Percentiles rank a stretch among this genome's conserved stretches.
Evolutionary conservation across 768 basidiomycete species (phyloP).

Genomic region (Macrolepiota dolichaula): DNA sequence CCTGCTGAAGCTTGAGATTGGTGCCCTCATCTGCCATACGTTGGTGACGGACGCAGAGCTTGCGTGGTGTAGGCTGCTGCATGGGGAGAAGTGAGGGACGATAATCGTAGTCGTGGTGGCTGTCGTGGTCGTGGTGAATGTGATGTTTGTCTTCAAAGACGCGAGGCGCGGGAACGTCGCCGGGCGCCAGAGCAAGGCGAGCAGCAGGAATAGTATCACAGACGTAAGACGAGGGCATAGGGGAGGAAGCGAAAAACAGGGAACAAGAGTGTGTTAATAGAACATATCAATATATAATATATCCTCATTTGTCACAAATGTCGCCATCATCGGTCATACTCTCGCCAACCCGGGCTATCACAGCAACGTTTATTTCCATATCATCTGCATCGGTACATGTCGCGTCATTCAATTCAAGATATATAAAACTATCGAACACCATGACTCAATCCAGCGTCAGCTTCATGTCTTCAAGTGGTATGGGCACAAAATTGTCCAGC

Average conservation of each 20-base stretch:
- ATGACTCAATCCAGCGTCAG: slow-evolving; percentile 82
- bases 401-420: slow-evolving; percentile 40
- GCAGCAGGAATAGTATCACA: slow-evolving; percentile 75
- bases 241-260: not conserved
- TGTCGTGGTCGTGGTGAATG: slow-evolving; percentile 13
- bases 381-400: slow-evolving; percentile 21
- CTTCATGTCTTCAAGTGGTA: slow-evolving; percentile 94
- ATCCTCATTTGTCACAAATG: slow-evolving; percentile 26
- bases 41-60: slow-evolving; percentile 90
- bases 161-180: not conserved
- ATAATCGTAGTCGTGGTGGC: slow-evolving; percentile 1
- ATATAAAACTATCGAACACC: slow-evolving; percentile 30
- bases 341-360: slow-evolving; percentile 13
- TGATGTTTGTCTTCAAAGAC: slow-evolving; percentile 10
- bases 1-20: slow-evolving; percentile 88
- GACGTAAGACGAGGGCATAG: slow-evolving; percentile 39
- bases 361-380: slow-evolving; percentile 18
- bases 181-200: slow-evolving; percentile 37
- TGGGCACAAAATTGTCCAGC: slow-evolving; percentile 90
- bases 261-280: not conserved
- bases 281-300: not conserved
- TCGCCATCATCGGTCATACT: slow-evolving; percentile 30
- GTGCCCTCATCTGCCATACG: slow-evolving; percentile 96
- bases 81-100: slow-evolving; percentile 21
- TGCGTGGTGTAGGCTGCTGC: slow-evolving; percentile 50